Evolutionary conservation across 2,329 filamentous ascomycete genomes (phyloP).

Genomic region (Macrophomina tecta): DNA sequence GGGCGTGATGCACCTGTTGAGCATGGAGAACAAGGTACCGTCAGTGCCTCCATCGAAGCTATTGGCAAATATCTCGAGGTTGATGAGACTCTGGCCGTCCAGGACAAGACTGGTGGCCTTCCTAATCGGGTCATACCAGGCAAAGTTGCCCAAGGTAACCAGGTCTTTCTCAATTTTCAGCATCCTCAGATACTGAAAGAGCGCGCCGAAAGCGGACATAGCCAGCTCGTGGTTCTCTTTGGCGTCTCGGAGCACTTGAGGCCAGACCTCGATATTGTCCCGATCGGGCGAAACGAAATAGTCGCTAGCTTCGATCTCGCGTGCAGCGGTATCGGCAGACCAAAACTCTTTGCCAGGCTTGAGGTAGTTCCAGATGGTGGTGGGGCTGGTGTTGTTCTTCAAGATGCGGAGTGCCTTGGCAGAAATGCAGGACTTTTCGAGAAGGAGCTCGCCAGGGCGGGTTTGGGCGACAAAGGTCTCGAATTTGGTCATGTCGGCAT

Average conservation of each 20-base stretch:
- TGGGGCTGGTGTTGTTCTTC: conserved; percentile 93
- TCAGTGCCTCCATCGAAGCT: conserved; percentile 83
- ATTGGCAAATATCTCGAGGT: conserved; percentile 96
- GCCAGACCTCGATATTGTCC: conserved; percentile 74
- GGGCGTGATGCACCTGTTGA: conserved; percentile 94
- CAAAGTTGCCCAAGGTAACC: conserved; percentile 88
- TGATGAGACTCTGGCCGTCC: conserved; percentile 95
- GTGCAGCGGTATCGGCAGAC: conserved; percentile 79
- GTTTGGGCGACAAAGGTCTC: conserved; percentile 96
- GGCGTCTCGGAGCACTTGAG: conserved; percentile 71
- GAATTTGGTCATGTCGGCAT: conserved; percentile 92
- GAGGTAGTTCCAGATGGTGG: conserved; percentile 92
- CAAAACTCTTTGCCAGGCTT: conserved; percentile 90
- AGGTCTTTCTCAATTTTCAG: conserved; percentile 89
- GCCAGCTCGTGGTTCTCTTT: conserved; percentile 74
- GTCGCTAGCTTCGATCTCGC: conserved; percentile 77
- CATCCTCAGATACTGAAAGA: conserved; percentile 81
- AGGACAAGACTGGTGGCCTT: conserved; percentile 88
- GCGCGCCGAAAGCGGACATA: conserved; percentile 89
- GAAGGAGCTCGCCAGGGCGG: conserved; percentile 81
- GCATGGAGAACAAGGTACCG: conserved; percentile 85
- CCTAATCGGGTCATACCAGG: conserved; percentile 89
- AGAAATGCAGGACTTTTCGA: conserved; percentile 84
- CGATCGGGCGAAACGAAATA: conserved; percentile 74
- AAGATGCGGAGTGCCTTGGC: conserved; percentile 89